Conservation (phyloP, 108 stramenopile genomes). For the Cyclotella cryptica region DNA sequence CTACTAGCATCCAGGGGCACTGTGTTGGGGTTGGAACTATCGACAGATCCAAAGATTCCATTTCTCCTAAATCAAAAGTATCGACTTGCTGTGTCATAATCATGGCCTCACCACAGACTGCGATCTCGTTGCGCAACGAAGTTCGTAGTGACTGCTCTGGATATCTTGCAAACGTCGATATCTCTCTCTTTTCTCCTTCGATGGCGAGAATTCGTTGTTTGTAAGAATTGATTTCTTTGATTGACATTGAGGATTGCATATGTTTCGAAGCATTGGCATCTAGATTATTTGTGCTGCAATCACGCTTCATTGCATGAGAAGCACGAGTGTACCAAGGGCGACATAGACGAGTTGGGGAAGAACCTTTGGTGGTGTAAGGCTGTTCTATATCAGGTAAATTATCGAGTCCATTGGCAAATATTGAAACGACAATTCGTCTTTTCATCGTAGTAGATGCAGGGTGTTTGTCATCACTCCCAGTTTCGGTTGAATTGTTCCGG, state of each 20-base stretch:
- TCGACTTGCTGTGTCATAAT: conserved; percentile 40
- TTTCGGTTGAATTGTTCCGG: background rate
- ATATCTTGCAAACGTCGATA: conserved; percentile 24
- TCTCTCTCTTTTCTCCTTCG: conserved; percentile 42
- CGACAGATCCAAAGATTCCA: conserved; percentile 57
- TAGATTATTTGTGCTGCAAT: background rate
- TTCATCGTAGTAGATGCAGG: background rate
- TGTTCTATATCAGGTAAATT: conserved; percentile 39
- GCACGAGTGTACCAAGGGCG: conserved; percentile 72
- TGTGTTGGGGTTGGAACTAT: conserved; percentile 49
- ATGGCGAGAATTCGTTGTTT: conserved; percentile 20
- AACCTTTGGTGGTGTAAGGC: conserved; percentile 12
- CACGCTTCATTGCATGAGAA: conserved; percentile 8
- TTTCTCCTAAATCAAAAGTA: conserved; percentile 52
- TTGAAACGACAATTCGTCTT: conserved; percentile 60
- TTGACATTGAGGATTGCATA: background rate
- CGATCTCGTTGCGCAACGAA: conserved; percentile 47
- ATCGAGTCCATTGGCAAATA: conserved; percentile 66
- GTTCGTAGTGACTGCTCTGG: conserved; percentile 38
- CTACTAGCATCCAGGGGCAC: conserved; percentile 67
- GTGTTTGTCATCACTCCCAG: conserved; percentile 14
- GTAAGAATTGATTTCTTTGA: background rate
- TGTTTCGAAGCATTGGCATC: background rate
- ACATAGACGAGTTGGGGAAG: conserved; percentile 39
- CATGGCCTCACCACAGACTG: conserved; percentile 35